A percentile compares a stretch with the other conserved stretches of the same genome.
Evolutionary conservation across 2,329 filamentous ascomycete genomes (phyloP).

Genomic region (Arthrobotrys sphaeroides): DNA sequence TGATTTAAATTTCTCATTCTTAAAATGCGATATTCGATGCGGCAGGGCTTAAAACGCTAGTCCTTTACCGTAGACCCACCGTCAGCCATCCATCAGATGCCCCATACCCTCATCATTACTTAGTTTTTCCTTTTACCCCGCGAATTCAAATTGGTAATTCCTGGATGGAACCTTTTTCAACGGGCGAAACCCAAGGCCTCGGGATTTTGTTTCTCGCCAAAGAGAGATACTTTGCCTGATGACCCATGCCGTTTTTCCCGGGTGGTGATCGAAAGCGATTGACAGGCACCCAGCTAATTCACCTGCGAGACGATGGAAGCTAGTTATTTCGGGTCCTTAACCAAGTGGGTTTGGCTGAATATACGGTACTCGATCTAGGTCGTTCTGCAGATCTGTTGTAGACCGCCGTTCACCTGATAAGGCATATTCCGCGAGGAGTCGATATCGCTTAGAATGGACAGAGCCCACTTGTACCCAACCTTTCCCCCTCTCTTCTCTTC

Average conservation of each 20-base stretch:
- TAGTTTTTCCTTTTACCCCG: constrained; percentile 45
- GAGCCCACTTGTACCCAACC: constrained; percentile 7
- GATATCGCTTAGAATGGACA: constrained; percentile 28
- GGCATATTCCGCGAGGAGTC: constrained; percentile 31
- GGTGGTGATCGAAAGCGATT: constrained; percentile 22
- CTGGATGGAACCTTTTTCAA: constrained; percentile 11
- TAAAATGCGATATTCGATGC: constrained; percentile 16
- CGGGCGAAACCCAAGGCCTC: constrained; percentile 43
- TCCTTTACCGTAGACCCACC: not conserved
- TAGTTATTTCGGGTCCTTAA: not conserved
- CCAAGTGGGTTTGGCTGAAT: not conserved
- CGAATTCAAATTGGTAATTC: constrained; percentile 28
- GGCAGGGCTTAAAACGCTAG: constrained; percentile 16
- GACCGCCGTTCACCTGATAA: constrained; percentile 23
- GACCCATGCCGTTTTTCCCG: constrained; percentile 1
- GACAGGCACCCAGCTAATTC: constrained; percentile 41
- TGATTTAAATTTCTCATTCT: not conserved
- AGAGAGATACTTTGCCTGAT: constrained; percentile 24
- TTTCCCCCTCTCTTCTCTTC: not conserved
- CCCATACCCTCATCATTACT: no score
- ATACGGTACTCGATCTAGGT: constrained; percentile 34
- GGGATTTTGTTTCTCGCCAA: constrained; percentile 52
- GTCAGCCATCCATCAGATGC: constrained; percentile 4
- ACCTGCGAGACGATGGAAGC: not conserved
- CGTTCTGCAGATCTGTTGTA: constrained; percentile 1